Evolutionary conservation across 257 asterid genomes (phyloP).

Genomic region (Cruciata laevipes): DNA sequence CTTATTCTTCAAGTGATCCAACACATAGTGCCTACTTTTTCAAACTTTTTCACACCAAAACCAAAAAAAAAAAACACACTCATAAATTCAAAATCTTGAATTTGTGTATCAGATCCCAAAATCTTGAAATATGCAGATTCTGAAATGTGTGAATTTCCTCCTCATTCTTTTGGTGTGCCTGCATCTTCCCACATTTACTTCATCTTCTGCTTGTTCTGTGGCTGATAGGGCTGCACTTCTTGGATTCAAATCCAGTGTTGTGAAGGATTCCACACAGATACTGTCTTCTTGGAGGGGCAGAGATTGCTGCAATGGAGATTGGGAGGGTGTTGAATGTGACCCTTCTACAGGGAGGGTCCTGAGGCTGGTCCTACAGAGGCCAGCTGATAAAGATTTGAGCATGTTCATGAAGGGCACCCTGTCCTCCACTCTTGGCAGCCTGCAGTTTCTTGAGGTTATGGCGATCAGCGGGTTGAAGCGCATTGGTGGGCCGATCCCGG

Average conservation of each 20-base stretch:
- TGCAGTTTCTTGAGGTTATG: conserved; percentile 57
- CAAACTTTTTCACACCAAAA: conserved; percentile 1
- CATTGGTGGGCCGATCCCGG: conserved; percentile 50
- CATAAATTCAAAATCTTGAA: neutral
- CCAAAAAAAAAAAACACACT: neutral
- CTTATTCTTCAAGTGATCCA: conserved; percentile 43
- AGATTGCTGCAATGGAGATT: conserved; percentile 84
- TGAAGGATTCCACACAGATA: conserved; percentile 59
- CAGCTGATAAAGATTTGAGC: conserved; percentile 24
- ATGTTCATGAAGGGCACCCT: conserved; percentile 66
- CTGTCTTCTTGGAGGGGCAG: conserved; percentile 68
- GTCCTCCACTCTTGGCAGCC: conserved; percentile 50
- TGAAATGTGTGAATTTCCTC: conserved; percentile 34
- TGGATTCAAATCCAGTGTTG: conserved; percentile 58
- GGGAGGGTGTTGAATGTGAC: conserved; percentile 93
- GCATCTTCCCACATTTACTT: conserved; percentile 11
- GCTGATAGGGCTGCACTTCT: conserved; percentile 69
- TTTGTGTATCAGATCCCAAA: conserved; percentile 17
- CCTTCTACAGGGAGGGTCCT: conserved; percentile 47
- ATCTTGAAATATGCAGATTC: conserved; percentile 36
- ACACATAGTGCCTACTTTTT: conserved; percentile 26
- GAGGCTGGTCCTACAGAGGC: conserved; percentile 53
- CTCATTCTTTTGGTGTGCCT: conserved; percentile 17
- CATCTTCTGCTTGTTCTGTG: conserved; percentile 32
- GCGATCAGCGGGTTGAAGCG: conserved; percentile 71